These are phyloP conservation scores for Solanum hybrid DNA, from an alignment of 305 asterid genomes.

Conservation along the genomic window DNA sequence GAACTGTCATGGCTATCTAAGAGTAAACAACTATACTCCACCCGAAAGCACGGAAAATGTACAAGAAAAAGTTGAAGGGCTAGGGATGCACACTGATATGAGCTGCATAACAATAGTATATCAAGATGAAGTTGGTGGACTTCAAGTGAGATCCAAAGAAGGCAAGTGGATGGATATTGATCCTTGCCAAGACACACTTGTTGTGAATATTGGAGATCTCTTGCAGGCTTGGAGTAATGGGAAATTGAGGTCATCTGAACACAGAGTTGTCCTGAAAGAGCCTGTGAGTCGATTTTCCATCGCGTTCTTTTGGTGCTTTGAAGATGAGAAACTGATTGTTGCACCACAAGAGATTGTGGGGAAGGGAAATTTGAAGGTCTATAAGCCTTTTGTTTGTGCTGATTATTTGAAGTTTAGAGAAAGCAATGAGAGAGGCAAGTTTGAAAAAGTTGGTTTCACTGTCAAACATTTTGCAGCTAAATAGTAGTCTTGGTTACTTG, in stretches of 20 bases:
- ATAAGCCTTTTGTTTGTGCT: slow-evolving; percentile 47
- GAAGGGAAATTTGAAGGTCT: slow-evolving; percentile 34
- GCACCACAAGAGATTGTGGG: slow-evolving; percentile 49
- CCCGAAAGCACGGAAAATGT: slow-evolving; percentile 1
- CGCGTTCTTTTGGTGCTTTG: slow-evolving; percentile 76
- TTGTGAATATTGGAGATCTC: slow-evolving; percentile 60
- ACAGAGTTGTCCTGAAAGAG: slow-evolving; percentile 46
- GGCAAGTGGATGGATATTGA: slow-evolving; percentile 63
- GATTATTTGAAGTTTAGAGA: slow-evolving; percentile 57
- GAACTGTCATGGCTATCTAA: slow-evolving; percentile 57
- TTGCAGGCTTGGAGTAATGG: slow-evolving; percentile 75
- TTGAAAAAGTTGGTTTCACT: slow-evolving; percentile 57
- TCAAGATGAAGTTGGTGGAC: slow-evolving; percentile 63
- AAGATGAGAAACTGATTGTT: slow-evolving; percentile 36
- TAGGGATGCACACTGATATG: slow-evolving; percentile 81
- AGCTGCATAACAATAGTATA: slow-evolving; percentile 60
- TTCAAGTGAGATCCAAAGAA: slow-evolving; percentile 57
- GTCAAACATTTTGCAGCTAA: slow-evolving; percentile 63
- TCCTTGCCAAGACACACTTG: slow-evolving; percentile 34
- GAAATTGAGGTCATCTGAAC: slow-evolving; percentile 52
- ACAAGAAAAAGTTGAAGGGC: slow-evolving; percentile 37
- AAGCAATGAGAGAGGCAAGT: slow-evolving; percentile 49
- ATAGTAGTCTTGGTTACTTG: not conserved
- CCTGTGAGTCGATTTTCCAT: slow-evolving; percentile 33
- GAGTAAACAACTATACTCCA: slow-evolving; percentile 62